phyloP scores from a whole-genome alignment of 2,329 filamentous ascomycete species.

The Gliomastix tumulicola region DNA sequence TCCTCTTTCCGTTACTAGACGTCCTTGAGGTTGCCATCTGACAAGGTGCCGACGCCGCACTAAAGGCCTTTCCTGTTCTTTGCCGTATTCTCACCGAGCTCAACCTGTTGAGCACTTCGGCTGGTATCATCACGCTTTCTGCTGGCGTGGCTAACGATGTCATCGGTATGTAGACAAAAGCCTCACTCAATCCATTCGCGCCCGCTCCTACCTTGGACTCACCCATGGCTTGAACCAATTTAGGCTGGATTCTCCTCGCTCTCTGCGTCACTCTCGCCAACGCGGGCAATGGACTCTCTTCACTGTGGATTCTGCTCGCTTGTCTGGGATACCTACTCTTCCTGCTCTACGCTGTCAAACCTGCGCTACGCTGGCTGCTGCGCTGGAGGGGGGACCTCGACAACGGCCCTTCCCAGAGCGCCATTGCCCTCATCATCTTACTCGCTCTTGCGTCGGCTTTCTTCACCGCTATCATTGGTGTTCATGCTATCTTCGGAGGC shows the following conservation, averaged over 20 bases:
- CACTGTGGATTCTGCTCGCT: conserved; percentile 76
- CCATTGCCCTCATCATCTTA: conserved; percentile 76
- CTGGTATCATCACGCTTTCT: conserved; percentile 82
- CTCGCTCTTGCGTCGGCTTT: conserved; percentile 74
- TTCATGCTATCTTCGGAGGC: conserved; percentile 90
- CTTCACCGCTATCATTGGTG: conserved; percentile 83
- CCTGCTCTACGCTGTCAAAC: conserved; percentile 65
- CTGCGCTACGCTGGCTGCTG: conserved; percentile 68
- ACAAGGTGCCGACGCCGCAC: background rate
- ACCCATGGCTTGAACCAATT: too few species aligned
- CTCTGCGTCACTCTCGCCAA: conserved; percentile 93
- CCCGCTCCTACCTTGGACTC: too few species aligned
- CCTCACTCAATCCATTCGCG: too few species aligned
- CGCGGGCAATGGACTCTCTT: conserved; percentile 71
- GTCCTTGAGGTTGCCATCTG: too few species aligned
- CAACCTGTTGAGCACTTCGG: conserved; percentile 74
- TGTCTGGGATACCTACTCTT: conserved; percentile 71
- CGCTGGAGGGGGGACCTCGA: conserved; percentile 70
- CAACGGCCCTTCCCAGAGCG: conserved; percentile 79
- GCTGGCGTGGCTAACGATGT: conserved; percentile 90
- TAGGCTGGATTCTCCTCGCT: conserved; percentile 77
- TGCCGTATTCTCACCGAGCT: conserved; percentile 91
- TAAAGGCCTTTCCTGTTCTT: conserved; percentile 70
- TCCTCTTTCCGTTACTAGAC: too few species aligned
- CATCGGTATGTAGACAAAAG: conserved; percentile 14